A percentile compares a stretch with the other conserved stretches of the same genome.
These are phyloP conservation scores for Fusarium sp. DNA, from an alignment of 2,329 filamentous ascomycete genomes.

Conservation along the genomic window DNA sequence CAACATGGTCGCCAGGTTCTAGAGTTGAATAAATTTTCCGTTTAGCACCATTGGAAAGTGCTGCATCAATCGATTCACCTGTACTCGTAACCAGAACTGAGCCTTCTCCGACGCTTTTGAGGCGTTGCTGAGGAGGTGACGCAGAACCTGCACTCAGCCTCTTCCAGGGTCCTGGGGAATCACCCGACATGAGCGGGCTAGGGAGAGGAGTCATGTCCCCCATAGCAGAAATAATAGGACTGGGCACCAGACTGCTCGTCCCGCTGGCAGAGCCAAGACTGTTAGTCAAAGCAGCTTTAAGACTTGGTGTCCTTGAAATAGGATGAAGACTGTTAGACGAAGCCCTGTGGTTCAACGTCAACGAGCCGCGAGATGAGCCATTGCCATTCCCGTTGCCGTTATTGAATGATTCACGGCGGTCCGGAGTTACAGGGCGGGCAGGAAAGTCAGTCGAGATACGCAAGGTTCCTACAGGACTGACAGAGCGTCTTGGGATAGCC, in stretches of 20 bases:
- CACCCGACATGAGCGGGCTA: constrained; percentile 75
- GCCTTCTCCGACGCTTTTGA: constrained; percentile 47
- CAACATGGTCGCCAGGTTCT: constrained; percentile 47
- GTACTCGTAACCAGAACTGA: constrained; percentile 63
- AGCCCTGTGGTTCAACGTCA: constrained; percentile 47
- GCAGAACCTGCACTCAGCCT: constrained; percentile 61
- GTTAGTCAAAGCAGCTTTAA: constrained; percentile 67
- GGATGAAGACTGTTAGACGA: constrained; percentile 58
- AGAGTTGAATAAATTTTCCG: constrained; percentile 65
- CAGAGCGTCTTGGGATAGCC: constrained; percentile 26
- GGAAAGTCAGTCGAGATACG: constrained; percentile 56
- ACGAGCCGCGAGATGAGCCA: constrained; percentile 48
- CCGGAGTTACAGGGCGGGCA: constrained; percentile 39
- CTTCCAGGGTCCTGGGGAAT: constrained; percentile 77
- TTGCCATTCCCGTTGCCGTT: constrained; percentile 53
- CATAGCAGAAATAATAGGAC: constrained; percentile 80
- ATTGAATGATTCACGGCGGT: constrained; percentile 53
- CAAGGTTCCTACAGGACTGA: constrained; percentile 48
- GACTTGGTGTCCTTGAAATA: constrained; percentile 70
- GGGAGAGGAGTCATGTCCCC: constrained; percentile 83
- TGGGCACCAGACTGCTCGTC: constrained; percentile 76
- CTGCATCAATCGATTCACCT: constrained; percentile 65
- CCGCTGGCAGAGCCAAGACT: constrained; percentile 65
- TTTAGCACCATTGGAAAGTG: constrained; percentile 65
- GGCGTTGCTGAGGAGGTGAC: constrained; percentile 54